These are phyloP conservation scores for Phanerochaete carnosa DNA, from an alignment of 768 basidiomycete genomes.

Conservation along the genomic window DNA sequence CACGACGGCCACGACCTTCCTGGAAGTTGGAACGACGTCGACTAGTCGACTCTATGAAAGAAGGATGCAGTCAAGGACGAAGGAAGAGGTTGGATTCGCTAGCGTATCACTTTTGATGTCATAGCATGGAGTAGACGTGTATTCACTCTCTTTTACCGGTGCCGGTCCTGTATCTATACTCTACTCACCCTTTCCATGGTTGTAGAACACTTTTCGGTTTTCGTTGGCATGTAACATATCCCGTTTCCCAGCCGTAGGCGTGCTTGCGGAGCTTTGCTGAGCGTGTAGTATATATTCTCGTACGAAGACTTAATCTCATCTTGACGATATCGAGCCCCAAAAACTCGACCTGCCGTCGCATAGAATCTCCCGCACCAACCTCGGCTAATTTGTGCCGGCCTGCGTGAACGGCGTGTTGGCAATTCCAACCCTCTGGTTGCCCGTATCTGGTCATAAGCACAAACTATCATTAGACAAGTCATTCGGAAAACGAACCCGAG, in stretches of 20 bases:
- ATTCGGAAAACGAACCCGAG: no score
- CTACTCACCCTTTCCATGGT: background rate
- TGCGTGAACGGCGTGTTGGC: slow-evolving; percentile 49
- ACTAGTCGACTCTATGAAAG: background rate
- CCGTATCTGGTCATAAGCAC: slow-evolving; percentile 40
- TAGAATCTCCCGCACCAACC: no score
- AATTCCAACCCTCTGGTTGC: slow-evolving; percentile 52
- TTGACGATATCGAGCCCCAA: no score
- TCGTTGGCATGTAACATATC: background rate
- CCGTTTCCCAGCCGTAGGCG: background rate
- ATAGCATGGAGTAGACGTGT: background rate
- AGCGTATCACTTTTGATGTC: background rate
- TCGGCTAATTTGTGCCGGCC: slow-evolving; percentile 36
- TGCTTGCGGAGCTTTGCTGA: background rate
- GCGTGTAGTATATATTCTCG: background rate
- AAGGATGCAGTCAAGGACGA: no score
- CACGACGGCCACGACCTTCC: slow-evolving; percentile 13
- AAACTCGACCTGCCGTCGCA: no score
- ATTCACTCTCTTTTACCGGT: background rate
- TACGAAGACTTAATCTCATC: background rate
- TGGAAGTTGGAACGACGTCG: slow-evolving; percentile 20
- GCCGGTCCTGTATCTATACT: background rate
- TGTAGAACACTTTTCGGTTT: background rate
- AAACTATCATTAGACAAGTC: background rate
- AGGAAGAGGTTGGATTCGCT: no score